phyloP scores from a whole-genome alignment of 495 filamentous ascomycete species.

The Amorphotheca resinae region DNA sequence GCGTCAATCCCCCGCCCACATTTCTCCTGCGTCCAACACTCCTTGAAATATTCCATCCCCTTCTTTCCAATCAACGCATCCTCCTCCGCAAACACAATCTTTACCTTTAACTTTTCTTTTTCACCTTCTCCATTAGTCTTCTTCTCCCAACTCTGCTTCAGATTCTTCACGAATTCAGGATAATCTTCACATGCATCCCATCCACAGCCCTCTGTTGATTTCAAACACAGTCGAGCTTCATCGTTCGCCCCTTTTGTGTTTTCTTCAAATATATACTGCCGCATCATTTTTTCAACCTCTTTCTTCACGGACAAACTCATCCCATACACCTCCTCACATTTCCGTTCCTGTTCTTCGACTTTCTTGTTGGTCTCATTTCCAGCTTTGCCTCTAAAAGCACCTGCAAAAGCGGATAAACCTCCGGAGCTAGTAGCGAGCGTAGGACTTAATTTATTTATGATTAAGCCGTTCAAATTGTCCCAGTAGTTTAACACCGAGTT shows the following conservation, averaged over 20 bases:
- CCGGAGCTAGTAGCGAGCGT: slow-evolving; percentile 4
- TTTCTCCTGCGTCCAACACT: slow-evolving; percentile 11
- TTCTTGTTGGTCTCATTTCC: neutral
- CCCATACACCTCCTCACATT: slow-evolving; percentile 6
- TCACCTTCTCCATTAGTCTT: slow-evolving; percentile 1
- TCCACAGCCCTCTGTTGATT: neutral
- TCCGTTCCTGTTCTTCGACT: slow-evolving; percentile 3
- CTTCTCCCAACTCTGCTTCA: slow-evolving; percentile 5
- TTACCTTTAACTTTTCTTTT: slow-evolving; percentile 9
- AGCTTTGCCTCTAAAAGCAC: neutral
- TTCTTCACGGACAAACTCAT: slow-evolving; percentile 4
- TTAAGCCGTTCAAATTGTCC: slow-evolving; percentile 24
- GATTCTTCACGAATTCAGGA: neutral
- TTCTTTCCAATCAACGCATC: slow-evolving; percentile 17
- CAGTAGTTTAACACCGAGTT: slow-evolving; percentile 22
- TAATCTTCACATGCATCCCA: slow-evolving; percentile 16
- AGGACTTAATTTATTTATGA: slow-evolving; percentile 12
- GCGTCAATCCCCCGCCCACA: slow-evolving; percentile 13
- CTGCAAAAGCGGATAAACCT: neutral
- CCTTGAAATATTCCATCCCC: slow-evolving; percentile 15
- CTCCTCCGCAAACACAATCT: slow-evolving; percentile 9
- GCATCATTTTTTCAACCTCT: slow-evolving; percentile 4
- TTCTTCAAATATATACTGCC: slow-evolving; percentile 15
- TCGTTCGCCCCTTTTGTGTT: slow-evolving; percentile 14
- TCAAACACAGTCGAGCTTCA: slow-evolving; percentile 17